Base-by-base conservation (phyloP, 148 eudicot genomes). In the Gaultheria prostrata region DNA sequence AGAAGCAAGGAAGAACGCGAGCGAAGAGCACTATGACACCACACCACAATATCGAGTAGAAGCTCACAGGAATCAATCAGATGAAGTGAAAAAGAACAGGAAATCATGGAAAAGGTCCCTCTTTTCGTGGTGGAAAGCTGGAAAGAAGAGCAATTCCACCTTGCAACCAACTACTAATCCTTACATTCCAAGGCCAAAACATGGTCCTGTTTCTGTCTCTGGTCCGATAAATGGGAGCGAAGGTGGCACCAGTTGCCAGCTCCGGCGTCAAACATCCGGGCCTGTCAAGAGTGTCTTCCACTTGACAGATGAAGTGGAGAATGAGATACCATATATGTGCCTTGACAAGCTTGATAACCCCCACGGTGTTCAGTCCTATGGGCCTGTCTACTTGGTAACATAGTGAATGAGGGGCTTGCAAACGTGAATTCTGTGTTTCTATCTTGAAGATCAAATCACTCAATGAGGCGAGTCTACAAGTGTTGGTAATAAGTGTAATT, bases 361-460 rank as follows among this genome's bases (percentile, higher is more conserved):
- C 78, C 82, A 39, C 3, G 72, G 56, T 65, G 65, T 71, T 83
- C 86, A 80, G 1, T 87, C 88, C 57, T 89, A 86, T 82, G 91
- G 91, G 8, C 90, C 91, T 83, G 85, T 89, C 72, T 89, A 89
- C 87, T 85, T 89, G 86, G 91, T 89, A 1, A 87, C 91, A 14
- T 89, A 84, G 79, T 50, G 20, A 18, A 70, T 63, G 17, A 76
- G 20, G 17, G 54, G 30, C 32, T 78, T 78, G 45, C 73, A 46
- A 67, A 13, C 59, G 71, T 53, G 1, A 48, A 49, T 24, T 26
- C 26, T 24, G 12, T 24, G 12, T 43, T 45, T 21, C 51, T 20
- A 46, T 48, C 18, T 75, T 75, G 6, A n/a, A 75, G 54, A 75
- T 75, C 26, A 45, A 43, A 9, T 74, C n/a, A 46, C 50, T n/a